Percentiles rank a stretch among this genome's conserved stretches.
Evolutionary conservation across 352 stramenopile genomes (phyloP).

Genomic region (Bremia lactucae): DNA sequence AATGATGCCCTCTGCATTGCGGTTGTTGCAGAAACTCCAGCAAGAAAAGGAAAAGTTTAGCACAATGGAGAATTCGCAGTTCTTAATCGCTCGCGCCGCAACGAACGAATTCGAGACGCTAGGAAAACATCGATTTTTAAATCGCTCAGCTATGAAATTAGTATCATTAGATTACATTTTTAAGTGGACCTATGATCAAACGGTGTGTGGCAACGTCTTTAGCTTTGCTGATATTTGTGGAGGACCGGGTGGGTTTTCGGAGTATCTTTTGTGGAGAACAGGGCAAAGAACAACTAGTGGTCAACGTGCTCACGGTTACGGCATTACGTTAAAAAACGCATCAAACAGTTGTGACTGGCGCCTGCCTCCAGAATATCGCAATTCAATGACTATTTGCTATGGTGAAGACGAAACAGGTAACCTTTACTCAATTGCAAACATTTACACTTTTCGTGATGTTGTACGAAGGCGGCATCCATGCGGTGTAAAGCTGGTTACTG

Average conservation of each 20-base stretch:
- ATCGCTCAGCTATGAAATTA: conserved; percentile 77
- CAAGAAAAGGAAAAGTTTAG: conserved; percentile 34
- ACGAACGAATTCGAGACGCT: conserved; percentile 53
- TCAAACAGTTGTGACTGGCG: conserved; percentile 40
- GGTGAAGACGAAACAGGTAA: conserved; percentile 63
- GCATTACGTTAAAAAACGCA: conserved; percentile 52
- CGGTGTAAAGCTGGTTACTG: conserved; percentile 49
- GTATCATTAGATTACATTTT: conserved; percentile 65
- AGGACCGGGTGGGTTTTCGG: conserved; percentile 68
- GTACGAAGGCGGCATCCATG: conserved; percentile 18
- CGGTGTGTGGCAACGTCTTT: conserved; percentile 12
- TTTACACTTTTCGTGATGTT: conserved; percentile 35
- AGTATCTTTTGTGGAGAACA: conserved; percentile 62
- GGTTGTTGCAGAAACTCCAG: conserved; percentile 26
- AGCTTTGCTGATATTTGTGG: conserved; percentile 69
- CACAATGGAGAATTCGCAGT: conserved; percentile 19
- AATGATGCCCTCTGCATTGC: conserved; percentile 4
- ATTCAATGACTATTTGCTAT: conserved; percentile 41
- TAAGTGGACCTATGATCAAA: conserved; percentile 21
- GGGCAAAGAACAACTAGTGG: neutral
- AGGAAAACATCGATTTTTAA: conserved; percentile 54
- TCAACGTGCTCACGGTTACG: conserved; percentile 29
- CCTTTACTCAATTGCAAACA: conserved; percentile 49
- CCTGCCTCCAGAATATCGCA: conserved; percentile 2
- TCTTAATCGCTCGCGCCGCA: conserved; percentile 27